Percentiles rank a stretch among this genome's conserved stretches.
phyloP scores from a whole-genome alignment of 495 filamentous ascomycete genomes.

The Parachaetomium inaequale region DNA sequence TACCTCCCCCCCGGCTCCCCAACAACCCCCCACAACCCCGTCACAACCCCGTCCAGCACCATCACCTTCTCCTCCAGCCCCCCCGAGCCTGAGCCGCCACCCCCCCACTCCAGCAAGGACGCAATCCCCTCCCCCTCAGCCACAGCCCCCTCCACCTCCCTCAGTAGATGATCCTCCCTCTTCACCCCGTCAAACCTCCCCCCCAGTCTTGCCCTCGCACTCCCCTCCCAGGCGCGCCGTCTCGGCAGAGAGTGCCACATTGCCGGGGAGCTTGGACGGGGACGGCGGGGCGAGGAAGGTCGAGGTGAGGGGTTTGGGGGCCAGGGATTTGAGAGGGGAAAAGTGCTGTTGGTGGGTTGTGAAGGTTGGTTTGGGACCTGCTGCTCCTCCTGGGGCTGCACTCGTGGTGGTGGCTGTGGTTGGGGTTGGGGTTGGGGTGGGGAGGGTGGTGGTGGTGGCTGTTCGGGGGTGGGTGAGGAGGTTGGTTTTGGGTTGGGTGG shows the following conservation, averaged over 20 bases:
- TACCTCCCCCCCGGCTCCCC: constrained; percentile 49
- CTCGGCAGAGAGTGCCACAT: constrained; percentile 56
- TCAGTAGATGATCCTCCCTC: constrained; percentile 27
- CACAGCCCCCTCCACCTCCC: constrained; percentile 35
- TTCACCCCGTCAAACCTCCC: constrained; percentile 40
- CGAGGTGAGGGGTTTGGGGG: constrained; percentile 55
- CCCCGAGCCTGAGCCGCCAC: neutral
- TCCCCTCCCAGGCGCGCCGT: constrained; percentile 53
- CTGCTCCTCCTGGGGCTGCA: neutral
- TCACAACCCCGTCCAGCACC: constrained; percentile 48
- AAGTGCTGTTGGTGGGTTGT: constrained; percentile 67
- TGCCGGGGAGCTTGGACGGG: constrained; percentile 50
- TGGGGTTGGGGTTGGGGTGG: constrained; percentile 1
- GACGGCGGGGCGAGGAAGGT: constrained; percentile 50
- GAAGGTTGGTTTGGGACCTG: constrained; percentile 51
- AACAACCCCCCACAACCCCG: constrained; percentile 49
- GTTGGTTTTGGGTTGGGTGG: neutral
- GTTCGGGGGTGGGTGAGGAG: neutral
- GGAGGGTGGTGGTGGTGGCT: neutral
- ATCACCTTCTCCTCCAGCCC: constrained; percentile 50
- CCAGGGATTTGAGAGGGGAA: constrained; percentile 58
- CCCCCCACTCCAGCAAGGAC: constrained; percentile 30
- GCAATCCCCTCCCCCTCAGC: constrained; percentile 38
- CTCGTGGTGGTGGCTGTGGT: neutral
- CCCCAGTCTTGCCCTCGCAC: constrained; percentile 43